Conservation (phyloP, 495 filamentous ascomycete species). For the Cercophora sp. region DNA sequence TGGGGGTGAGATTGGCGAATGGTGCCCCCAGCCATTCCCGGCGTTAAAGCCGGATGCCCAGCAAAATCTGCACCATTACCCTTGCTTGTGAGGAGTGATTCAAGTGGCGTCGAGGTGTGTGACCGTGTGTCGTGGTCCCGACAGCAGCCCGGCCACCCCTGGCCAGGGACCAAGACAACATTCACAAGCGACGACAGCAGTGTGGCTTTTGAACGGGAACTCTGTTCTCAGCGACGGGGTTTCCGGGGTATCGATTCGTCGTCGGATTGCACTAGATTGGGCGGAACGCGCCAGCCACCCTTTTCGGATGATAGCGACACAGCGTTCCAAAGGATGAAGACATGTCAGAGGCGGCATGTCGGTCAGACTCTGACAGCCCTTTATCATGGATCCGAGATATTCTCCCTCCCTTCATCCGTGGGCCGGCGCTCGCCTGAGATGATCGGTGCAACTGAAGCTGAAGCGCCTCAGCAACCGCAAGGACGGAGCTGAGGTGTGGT, state of each 20-base stretch:
- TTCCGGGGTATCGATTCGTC: no score
- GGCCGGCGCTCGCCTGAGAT: no score
- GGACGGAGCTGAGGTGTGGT: no score
- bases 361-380: conserved; percentile 14
- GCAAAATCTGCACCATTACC: no score
- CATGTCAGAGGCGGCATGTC: conserved; percentile 20
- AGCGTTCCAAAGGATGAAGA: background rate
- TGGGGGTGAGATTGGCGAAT: conserved; percentile 11
- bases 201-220: no score
- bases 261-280: no score
- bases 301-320: background rate
- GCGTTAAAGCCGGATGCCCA: conserved; percentile 25
- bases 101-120: no score
- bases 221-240: no score
- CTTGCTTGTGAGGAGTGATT: no score
- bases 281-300: background rate
- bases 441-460: no score
- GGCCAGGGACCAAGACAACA: background rate
- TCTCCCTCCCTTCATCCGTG: background rate
- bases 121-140: conserved; percentile 11
- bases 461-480: no score
- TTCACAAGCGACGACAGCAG: no score
- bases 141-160: background rate
- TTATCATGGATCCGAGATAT: conserved; percentile 4
- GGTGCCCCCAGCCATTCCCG: conserved; percentile 17